Conservation (phyloP, 2,329 filamentous ascomycete genomes). For the Sclerotinia trifoliorum region DNA sequence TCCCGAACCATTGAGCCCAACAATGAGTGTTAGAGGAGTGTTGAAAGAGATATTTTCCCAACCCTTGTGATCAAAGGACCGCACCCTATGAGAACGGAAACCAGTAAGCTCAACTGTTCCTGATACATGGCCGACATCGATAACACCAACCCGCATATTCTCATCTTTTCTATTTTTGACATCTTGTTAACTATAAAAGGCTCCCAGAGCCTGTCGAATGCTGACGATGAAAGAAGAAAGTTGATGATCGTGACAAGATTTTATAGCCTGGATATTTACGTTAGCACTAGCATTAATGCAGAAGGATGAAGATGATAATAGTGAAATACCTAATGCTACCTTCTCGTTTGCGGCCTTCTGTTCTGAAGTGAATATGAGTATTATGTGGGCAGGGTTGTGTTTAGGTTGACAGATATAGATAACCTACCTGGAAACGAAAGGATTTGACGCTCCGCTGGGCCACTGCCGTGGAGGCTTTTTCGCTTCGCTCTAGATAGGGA, state of each 20-base stretch:
- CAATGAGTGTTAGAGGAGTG: slow-evolving; percentile 89
- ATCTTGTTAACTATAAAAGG: slow-evolving; percentile 38
- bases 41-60: slow-evolving; percentile 84
- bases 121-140: not conserved
- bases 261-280: not conserved
- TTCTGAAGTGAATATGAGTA: not conserved
- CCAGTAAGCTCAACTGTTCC: not conserved
- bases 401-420: not conserved
- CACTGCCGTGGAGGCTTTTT: slow-evolving; percentile 1
- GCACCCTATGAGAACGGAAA: slow-evolving; percentile 52
- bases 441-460: slow-evolving; percentile 3
- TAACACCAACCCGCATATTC: slow-evolving; percentile 65
- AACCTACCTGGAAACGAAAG: not conserved
- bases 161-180: slow-evolving; percentile 88
- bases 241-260: not conserved
- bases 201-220: not conserved
- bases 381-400: not conserved
- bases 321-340: not conserved
- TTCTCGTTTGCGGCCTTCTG: not conserved
- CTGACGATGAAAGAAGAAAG: not conserved
- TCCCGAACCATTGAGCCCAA: slow-evolving; percentile 94
- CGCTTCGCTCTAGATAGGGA: not conserved
- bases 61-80: slow-evolving; percentile 77
- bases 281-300: not conserved
- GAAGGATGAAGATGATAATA: too few species aligned